Evolutionary conservation across 495 filamentous ascomycete species (phyloP).

Genomic region (Tuber umbilicatum): DNA sequence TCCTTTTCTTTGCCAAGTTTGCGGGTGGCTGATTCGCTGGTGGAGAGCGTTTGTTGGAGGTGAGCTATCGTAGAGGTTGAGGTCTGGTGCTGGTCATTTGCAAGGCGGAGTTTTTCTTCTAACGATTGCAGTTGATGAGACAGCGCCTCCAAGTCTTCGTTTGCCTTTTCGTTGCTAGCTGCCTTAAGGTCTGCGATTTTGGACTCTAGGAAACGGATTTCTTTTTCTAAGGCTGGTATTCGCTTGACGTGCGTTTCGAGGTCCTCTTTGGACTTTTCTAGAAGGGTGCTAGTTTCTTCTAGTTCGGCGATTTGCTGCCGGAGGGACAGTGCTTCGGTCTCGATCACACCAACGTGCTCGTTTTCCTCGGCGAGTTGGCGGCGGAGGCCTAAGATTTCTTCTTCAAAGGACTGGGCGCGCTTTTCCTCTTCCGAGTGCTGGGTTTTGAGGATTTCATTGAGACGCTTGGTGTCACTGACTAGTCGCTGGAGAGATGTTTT

Average conservation of each 20-base stretch:
- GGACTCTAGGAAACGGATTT: slow-evolving; percentile 17
- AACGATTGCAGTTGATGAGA: slow-evolving; percentile 11
- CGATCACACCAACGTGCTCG: slow-evolving; percentile 20
- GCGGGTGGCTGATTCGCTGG: slow-evolving; percentile 8
- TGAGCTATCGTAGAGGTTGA: slow-evolving; percentile 5
- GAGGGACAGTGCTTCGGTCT: slow-evolving; percentile 27
- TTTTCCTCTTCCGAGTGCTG: slow-evolving; percentile 21
- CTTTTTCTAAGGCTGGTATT: slow-evolving; percentile 6
- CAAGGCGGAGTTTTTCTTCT: slow-evolving; percentile 12
- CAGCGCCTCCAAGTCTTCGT: slow-evolving; percentile 7
- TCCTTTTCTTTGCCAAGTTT: slow-evolving; percentile 26
- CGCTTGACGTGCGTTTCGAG: background rate
- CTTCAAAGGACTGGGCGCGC: slow-evolving; percentile 13
- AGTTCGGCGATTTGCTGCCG: slow-evolving; percentile 25
- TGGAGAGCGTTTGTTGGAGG: slow-evolving; percentile 12
- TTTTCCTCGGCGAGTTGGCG: slow-evolving; percentile 30
- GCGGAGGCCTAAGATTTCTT: slow-evolving; percentile 20
- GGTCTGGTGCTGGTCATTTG: slow-evolving; percentile 11
- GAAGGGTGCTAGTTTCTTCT: slow-evolving; percentile 15
- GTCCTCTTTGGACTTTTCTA: slow-evolving; percentile 21
- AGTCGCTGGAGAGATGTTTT: slow-evolving; percentile 24
- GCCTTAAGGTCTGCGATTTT: slow-evolving; percentile 20
- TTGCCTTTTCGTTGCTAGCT: slow-evolving; percentile 6
- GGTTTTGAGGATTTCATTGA: slow-evolving; percentile 29
- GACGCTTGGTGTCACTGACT: slow-evolving; percentile 28